Evolutionary conservation across 2,329 filamentous ascomycete species (phyloP), one percentile per base, ranked within the genome.

Genomic region (Penicillium sp.): DNA sequence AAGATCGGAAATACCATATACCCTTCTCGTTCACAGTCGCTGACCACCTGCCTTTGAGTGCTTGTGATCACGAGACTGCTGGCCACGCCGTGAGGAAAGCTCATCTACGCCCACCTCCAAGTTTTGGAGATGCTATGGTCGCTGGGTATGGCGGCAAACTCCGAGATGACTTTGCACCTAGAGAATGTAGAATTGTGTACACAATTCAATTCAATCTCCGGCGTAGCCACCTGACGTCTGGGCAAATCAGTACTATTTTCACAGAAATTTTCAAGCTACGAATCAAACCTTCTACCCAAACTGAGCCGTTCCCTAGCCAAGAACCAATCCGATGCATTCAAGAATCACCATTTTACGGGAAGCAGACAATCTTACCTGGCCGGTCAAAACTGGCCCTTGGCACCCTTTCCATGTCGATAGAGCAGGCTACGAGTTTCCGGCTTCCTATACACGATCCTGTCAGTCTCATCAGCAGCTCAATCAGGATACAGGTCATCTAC

Each of bases 21-120:
- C 34, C 34, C 34, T 36, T 36, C 34, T 36, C 34, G n/a, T 36
- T 36, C 14, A 36, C 34, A 2, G n/a, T 36, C 16, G 34, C 34
- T 36, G 34, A 36, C n/a, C 34, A 36, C 16, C n/a, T 36, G n/a
- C 34, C 34, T 7, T 2, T n/a, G 34, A 36, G 34, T n/a, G 13
- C 34, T 7, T 36, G 34, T 36, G 34, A 36, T n/a, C 34, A 36
- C n/a, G 34, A 36, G 11, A 36, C 34, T n/a, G 14, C 34, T n/a
- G n/a, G 34, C 34, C 34, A 36, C n/a, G 34, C 11, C 4, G 34
- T 36, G 34, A 36, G n/a, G n/a, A 22, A 45, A 43, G 49, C 51
- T 14, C 59, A 62, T 42, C 53, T 62, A 10, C 59, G 57, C 24
- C 54, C 52, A 8, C 57, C 59, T 11, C 59, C 59, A 16, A 60